phyloP scores from a whole-genome alignment of 176 grass and related monocot species.

The Triticum turgidum region DNA sequence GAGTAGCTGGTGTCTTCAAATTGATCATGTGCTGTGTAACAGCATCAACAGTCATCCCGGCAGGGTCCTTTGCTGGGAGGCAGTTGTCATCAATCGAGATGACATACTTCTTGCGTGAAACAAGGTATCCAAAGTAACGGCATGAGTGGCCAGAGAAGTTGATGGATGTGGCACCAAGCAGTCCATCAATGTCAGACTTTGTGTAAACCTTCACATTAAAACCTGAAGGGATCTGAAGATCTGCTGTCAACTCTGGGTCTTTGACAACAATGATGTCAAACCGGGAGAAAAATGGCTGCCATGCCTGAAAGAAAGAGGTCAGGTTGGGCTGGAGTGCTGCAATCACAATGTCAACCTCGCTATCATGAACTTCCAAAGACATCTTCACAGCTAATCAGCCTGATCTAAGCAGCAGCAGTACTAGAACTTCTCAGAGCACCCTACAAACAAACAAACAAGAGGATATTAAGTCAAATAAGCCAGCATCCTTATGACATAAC shows the following conservation, averaged over 20 bases:
- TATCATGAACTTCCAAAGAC: slow-evolving; percentile 73
- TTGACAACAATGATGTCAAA: slow-evolving; percentile 89
- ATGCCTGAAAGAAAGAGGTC: slow-evolving; percentile 75
- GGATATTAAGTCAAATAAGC: slow-evolving; percentile 28
- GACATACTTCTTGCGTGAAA: slow-evolving; percentile 80
- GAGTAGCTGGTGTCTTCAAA: slow-evolving; percentile 71
- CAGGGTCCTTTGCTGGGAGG: slow-evolving; percentile 70
- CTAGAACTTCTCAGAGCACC: slow-evolving; percentile 94
- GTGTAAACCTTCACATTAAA: slow-evolving; percentile 78
- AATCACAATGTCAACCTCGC: slow-evolving; percentile 91
- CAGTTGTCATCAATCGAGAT: slow-evolving; percentile 88
- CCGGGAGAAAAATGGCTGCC: slow-evolving; percentile 83
- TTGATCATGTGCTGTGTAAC: slow-evolving; percentile 81
- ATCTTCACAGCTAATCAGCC: slow-evolving; percentile 46
- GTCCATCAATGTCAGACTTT: slow-evolving; percentile 66
- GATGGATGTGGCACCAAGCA: slow-evolving; percentile 59
- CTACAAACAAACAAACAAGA: slow-evolving; percentile 44
- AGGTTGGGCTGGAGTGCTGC: slow-evolving; percentile 81
- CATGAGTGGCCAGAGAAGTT: slow-evolving; percentile 77
- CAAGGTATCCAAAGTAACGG: slow-evolving; percentile 85
- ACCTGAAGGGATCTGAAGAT: slow-evolving; percentile 68
- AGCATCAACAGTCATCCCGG: slow-evolving; percentile 58
- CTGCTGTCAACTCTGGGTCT: slow-evolving; percentile 66
- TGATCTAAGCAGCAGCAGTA: neutral
- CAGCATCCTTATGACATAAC: neutral